phyloP scores from a whole-genome alignment of 805 yeast species.

The Wickerhamiella kurtzmanii region DNA sequence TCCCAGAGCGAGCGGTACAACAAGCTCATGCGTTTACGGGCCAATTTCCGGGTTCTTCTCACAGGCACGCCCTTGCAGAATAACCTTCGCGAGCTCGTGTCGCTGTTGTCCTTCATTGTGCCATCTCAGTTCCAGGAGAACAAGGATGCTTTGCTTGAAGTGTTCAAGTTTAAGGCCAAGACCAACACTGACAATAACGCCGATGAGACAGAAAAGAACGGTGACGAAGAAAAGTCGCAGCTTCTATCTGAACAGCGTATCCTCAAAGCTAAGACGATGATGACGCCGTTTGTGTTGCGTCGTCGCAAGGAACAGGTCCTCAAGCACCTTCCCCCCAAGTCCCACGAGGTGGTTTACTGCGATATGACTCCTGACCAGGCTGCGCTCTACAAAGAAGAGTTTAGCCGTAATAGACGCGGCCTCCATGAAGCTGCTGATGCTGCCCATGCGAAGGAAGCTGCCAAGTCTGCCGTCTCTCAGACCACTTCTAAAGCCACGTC shows the following conservation, averaged over 20 bases:
- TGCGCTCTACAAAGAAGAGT: constrained; percentile 47
- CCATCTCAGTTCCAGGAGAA: constrained; percentile 72
- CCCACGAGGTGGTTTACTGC: constrained; percentile 51
- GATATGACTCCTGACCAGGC: constrained; percentile 42
- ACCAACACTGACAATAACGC: constrained; percentile 33
- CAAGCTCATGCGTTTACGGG: constrained; percentile 72
- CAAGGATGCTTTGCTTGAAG: constrained; percentile 63
- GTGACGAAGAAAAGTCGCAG: constrained; percentile 20
- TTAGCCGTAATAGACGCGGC: constrained; percentile 26
- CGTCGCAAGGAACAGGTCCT: constrained; percentile 86
- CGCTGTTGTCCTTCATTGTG: constrained; percentile 78
- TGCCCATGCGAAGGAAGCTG: constrained; percentile 10
- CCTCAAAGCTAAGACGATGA: constrained; percentile 87
- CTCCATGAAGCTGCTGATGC: constrained; percentile 19
- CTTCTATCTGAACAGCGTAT: constrained; percentile 83
- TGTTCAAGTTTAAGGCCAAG: constrained; percentile 78
- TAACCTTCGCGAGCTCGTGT: constrained; percentile 77
- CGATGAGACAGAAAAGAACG: not conserved
- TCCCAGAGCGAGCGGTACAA: constrained; percentile 74
- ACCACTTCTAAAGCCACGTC: constrained; percentile 9
- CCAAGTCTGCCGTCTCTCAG: constrained; percentile 15
- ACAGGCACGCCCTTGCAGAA: constrained; percentile 98
- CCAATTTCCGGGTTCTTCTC: constrained; percentile 68
- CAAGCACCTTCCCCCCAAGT: constrained; percentile 72
- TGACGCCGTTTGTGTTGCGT: constrained; percentile 93